A percentile compares a stretch with the other conserved stretches of the same genome.
Evolutionary conservation across 352 stramenopile species (phyloP).

Genomic region (Phytophthora hybrid): DNA sequence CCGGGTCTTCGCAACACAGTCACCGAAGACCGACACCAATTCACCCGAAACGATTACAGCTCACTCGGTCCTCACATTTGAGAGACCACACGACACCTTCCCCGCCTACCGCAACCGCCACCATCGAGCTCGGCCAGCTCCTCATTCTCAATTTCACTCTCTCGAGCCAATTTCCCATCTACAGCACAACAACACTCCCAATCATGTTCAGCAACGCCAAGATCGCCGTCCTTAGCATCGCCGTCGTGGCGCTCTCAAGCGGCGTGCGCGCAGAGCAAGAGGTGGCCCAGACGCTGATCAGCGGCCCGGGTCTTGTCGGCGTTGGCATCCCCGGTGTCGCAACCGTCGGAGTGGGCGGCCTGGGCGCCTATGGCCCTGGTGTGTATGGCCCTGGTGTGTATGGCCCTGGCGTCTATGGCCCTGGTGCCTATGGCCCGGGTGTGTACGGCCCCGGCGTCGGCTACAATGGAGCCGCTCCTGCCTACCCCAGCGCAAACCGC

Average conservation of each 20-base stretch:
- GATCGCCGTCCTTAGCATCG: constrained; percentile 11
- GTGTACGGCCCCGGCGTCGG: neutral
- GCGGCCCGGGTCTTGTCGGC: constrained; percentile 5
- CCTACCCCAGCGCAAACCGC: neutral
- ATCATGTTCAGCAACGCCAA: constrained; percentile 19
- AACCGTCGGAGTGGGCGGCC: neutral
- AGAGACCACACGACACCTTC: no score
- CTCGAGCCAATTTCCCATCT: neutral
- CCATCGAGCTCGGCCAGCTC: no score
- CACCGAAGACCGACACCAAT: no score
- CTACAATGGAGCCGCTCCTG: neutral
- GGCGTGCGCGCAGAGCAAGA: neutral
- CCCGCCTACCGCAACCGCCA: no score
- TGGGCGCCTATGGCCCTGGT: no score
- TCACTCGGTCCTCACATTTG: no score
- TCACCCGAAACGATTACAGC: no score
- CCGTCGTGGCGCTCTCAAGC: constrained; percentile 2
- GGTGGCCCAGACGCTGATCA: neutral
- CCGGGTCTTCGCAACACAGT: no score
- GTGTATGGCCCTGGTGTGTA: no score
- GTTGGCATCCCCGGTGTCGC: constrained; percentile 4
- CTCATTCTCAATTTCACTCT: no score
- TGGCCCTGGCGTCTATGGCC: neutral
- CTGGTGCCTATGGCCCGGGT: no score
- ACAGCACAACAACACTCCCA: neutral